Percentiles rank a stretch among this genome's conserved stretches.
Conservation (phyloP, 2,329 filamentous ascomycete genomes). For the Coniella vitis region DNA sequence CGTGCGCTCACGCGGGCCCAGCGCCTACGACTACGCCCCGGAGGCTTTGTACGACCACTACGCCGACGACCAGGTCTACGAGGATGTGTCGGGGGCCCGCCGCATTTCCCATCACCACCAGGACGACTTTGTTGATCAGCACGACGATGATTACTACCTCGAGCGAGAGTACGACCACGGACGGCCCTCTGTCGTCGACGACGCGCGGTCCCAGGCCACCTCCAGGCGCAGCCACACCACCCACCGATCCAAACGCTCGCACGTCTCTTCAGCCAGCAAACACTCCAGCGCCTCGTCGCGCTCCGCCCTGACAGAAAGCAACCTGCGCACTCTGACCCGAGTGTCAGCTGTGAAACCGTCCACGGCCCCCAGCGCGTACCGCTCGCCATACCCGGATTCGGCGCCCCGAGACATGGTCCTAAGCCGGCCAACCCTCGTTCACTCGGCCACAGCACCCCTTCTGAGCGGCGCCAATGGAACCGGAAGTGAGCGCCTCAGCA, state of each 20-base stretch:
- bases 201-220: constrained; percentile 5
- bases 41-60: constrained; percentile 16
- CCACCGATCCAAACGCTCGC: constrained; percentile 22
- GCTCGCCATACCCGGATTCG: constrained; percentile 33
- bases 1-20: constrained; percentile 23
- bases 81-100: constrained; percentile 18
- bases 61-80: constrained; percentile 22
- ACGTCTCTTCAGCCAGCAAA: constrained; percentile 32
- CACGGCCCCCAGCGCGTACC: constrained; percentile 30
- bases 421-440: constrained; percentile 31
- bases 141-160: constrained; percentile 7
- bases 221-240: neutral
- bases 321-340: constrained; percentile 48
- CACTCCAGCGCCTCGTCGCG: constrained; percentile 26
- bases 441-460: constrained; percentile 24
- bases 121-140: constrained; percentile 10
- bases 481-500: neutral
- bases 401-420: constrained; percentile 32
- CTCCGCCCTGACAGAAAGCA: constrained; percentile 42
- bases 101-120: constrained; percentile 10
- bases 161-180: constrained; percentile 25
- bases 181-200: constrained; percentile 16
- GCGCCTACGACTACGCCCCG: constrained; percentile 24
- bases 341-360: constrained; percentile 44
- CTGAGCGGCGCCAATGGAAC: too few species aligned